Percentiles rank a stretch among this genome's conserved stretches.
phyloP scores from a whole-genome alignment of 345 rosid species.

The Gossypium ekmanianum region DNA sequence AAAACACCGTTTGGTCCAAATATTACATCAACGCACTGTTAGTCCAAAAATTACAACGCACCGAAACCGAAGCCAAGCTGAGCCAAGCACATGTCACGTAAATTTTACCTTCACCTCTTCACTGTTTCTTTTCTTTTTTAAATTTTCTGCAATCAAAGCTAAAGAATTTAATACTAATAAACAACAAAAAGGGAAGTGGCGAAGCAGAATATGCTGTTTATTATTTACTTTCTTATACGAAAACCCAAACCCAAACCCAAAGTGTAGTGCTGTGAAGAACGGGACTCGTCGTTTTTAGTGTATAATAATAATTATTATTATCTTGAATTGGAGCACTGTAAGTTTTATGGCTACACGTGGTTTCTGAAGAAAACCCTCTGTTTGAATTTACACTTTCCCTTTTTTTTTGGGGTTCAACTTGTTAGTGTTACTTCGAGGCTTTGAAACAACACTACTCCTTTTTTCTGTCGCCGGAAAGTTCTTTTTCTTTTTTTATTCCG shows the following conservation, averaged over 20 bases:
- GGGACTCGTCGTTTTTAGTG: neutral
- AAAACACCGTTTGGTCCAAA: neutral
- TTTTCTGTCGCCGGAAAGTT: neutral
- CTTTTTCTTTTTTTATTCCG: neutral
- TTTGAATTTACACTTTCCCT: neutral
- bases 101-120: neutral
- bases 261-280: neutral
- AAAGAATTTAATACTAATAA: neutral
- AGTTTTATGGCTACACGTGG: slow-evolving; percentile 38
- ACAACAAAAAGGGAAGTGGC: neutral
- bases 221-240: neutral
- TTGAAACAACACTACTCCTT: neutral
- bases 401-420: neutral
- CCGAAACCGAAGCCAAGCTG: neutral
- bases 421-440: neutral
- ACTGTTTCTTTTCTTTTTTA: neutral
- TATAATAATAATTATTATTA: neutral
- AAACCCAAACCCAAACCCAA: neutral
- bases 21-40: neutral
- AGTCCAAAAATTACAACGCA: neutral
- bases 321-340: neutral
- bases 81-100: neutral
- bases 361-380: slow-evolving; percentile 22
- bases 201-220: neutral
- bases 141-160: neutral